These are phyloP conservation scores for Dioscorea alata DNA, from an alignment of 106 monocot genomes.

Conservation along the genomic window DNA sequence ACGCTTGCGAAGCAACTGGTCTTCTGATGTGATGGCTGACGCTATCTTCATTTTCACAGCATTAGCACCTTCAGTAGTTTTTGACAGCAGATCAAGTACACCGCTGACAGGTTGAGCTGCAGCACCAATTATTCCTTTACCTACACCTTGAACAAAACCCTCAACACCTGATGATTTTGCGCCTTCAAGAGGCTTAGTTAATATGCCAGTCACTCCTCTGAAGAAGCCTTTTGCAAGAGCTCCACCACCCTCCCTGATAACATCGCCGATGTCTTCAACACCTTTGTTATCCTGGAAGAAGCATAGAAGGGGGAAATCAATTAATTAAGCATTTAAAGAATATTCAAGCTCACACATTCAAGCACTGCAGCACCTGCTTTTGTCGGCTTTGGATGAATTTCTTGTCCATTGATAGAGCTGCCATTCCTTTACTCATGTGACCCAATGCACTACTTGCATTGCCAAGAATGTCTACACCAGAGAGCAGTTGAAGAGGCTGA, in stretches of 20 bases:
- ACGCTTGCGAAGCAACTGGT: slow-evolving; percentile 72
- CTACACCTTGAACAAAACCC: slow-evolving; percentile 95
- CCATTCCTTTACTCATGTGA: slow-evolving; percentile 97
- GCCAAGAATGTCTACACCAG: slow-evolving; percentile 96
- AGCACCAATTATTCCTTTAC: slow-evolving; percentile 95
- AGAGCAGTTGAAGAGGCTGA: slow-evolving; percentile 86
- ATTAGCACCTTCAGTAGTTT: slow-evolving; percentile 99
- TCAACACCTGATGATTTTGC: slow-evolving; percentile 97
- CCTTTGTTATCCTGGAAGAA: slow-evolving; percentile 86
- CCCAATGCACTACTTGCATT: slow-evolving; percentile 97
- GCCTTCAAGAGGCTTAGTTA: slow-evolving; percentile 95
- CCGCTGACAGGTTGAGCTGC: slow-evolving; percentile 97
- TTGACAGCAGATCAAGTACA: slow-evolving; percentile 93
- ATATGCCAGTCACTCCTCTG: slow-evolving; percentile 91
- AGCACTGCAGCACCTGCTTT: slow-evolving; percentile 30
- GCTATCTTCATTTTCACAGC: slow-evolving; percentile 95
- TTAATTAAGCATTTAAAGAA: background rate
- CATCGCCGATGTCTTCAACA: slow-evolving; percentile 90
- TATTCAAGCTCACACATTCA: background rate
- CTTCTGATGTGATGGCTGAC: slow-evolving; percentile 92
- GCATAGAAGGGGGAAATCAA: background rate
- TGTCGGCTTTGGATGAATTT: slow-evolving; percentile 94
- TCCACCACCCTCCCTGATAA: slow-evolving; percentile 93
- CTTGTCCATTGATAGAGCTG: slow-evolving; percentile 95
- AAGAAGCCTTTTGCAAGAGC: slow-evolving; percentile 91